Evolutionary conservation across 176 grass and related monocot species (phyloP).

Genomic region (Musa itinerans): DNA sequence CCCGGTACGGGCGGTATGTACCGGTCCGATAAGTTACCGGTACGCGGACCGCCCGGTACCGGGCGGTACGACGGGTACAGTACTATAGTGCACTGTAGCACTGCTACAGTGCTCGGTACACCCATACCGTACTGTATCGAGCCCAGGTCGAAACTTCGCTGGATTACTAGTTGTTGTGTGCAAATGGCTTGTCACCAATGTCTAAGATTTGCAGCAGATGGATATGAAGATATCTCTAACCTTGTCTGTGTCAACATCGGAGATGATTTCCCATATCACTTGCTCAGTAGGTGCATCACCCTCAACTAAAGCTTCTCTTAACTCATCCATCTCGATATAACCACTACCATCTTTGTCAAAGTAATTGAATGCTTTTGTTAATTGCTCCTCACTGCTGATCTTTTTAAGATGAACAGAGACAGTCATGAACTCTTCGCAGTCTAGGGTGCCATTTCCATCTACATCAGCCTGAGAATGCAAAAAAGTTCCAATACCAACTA

Average conservation of each 20-base stretch:
- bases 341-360: conserved; percentile 17
- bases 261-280: conserved; percentile 17
- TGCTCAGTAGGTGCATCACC: conserved; percentile 10
- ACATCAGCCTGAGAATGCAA: conserved; percentile 5
- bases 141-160: no score
- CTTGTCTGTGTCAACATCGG: conserved; percentile 18
- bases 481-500: no score
- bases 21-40: no score
- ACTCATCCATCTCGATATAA: conserved; percentile 15
- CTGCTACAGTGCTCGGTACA: no score
- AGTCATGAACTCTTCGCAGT: conserved; percentile 18
- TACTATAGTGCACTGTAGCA: no score
- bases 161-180: no score
- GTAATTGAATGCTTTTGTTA: conserved; percentile 16
- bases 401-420: conserved; percentile 16
- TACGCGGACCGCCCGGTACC: no score
- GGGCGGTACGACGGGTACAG: no score
- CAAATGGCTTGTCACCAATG: not conserved
- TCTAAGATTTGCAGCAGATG: not conserved
- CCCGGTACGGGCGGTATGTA: no score
- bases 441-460: conserved; percentile 15
- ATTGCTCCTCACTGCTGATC: conserved; percentile 18
- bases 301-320: conserved; percentile 15
- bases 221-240: not conserved
- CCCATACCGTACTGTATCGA: no score